Percentiles rank a stretch among this genome's conserved stretches.
phyloP scores from a whole-genome alignment of 352 stramenopile species.

The Blastocystis sp. region DNA sequence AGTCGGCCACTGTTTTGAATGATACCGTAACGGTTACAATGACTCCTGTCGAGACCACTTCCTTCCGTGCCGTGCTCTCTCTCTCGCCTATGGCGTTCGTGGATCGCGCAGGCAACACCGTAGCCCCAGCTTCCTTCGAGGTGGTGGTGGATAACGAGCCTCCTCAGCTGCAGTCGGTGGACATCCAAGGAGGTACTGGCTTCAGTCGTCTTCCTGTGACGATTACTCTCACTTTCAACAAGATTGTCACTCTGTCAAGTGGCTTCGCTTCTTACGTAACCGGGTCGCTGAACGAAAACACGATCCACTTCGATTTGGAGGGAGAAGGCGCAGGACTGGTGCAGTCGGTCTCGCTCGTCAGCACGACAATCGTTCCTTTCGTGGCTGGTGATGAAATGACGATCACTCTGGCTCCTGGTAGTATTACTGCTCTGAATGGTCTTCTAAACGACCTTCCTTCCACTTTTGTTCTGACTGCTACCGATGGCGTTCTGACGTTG shows the following conservation, averaged over 20 bases:
- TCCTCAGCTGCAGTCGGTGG: neutral
- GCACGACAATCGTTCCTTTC: neutral
- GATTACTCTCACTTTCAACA: slow-evolving; percentile 15
- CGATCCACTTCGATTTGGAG: neutral
- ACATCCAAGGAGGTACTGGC: neutral
- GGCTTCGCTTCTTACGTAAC: neutral
- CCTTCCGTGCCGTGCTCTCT: neutral
- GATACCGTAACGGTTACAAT: neutral
- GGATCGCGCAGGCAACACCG: slow-evolving; percentile 14
- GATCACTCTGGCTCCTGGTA: neutral
- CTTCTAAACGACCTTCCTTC: neutral
- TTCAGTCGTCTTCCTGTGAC: slow-evolving; percentile 3
- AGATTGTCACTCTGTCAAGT: neutral
- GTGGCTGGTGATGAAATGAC: neutral
- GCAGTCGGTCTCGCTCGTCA: neutral
- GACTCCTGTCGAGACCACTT: neutral
- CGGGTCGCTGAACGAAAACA: neutral
- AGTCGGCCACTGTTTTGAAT: neutral
- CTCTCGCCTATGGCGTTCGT: neutral
- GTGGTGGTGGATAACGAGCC: slow-evolving; percentile 30
- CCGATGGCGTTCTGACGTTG: neutral
- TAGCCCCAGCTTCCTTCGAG: neutral
- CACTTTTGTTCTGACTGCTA: neutral
- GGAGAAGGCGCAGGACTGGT: neutral
- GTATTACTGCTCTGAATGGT: neutral